These are phyloP conservation scores for Alternaria tenuissima DNA, from an alignment of 2,329 filamentous ascomycete species.

Conservation along the genomic window DNA sequence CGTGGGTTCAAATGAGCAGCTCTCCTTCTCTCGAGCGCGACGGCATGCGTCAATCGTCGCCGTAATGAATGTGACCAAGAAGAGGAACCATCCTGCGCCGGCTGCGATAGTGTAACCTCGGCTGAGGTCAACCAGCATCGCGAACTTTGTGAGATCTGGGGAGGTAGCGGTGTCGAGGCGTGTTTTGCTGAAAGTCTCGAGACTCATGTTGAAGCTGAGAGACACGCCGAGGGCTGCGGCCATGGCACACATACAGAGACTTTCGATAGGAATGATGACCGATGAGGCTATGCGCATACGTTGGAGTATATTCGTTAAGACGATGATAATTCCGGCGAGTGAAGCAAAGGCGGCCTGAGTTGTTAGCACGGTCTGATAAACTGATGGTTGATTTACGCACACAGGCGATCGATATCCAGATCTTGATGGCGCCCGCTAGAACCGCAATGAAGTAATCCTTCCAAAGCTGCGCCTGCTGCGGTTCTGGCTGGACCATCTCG, in stretches of 20 bases:
- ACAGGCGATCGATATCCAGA: conserved; percentile 37
- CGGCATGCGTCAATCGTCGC: conserved; percentile 27
- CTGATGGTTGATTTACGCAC: conserved; percentile 23
- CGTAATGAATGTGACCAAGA: conserved; percentile 25
- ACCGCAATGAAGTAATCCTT: conserved; percentile 26
- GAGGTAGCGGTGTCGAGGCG: conserved; percentile 23
- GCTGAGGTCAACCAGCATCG: conserved; percentile 32
- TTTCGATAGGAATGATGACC: conserved; percentile 33
- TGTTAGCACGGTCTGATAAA: conserved; percentile 3
- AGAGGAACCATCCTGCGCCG: conserved; percentile 28
- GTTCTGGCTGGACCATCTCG: conserved; percentile 14
- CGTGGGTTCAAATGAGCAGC: conserved; percentile 43
- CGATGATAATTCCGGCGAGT: conserved; percentile 23
- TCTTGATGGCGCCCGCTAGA: conserved; percentile 20
- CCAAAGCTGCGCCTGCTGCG: conserved; percentile 28
- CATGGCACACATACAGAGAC: conserved; percentile 34
- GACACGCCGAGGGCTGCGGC: conserved; percentile 31
- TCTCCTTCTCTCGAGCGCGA: conserved; percentile 24
- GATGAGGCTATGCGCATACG: conserved; percentile 27
- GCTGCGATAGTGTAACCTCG: conserved; percentile 28
- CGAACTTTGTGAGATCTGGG: conserved; percentile 28
- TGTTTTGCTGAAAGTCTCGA: conserved; percentile 18
- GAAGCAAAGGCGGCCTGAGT: conserved; percentile 34
- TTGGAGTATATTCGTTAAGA: conserved; percentile 27
- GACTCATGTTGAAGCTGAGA: conserved; percentile 29